Evolutionary conservation across 2,329 filamentous ascomycete species (phyloP).

Genomic region (Trichoderma endophyticum): DNA sequence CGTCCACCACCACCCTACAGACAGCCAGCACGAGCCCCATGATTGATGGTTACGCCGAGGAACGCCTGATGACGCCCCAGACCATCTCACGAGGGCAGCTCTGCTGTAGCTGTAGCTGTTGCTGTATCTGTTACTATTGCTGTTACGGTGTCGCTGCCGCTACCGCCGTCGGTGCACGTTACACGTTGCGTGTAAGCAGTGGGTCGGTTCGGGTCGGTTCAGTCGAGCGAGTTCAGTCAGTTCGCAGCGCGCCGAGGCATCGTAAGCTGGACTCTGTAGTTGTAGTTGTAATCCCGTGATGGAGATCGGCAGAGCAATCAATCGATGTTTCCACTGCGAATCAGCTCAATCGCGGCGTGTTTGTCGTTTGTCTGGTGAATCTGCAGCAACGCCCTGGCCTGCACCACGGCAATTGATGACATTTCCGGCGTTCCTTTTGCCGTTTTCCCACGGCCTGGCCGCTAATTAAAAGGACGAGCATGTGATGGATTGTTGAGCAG

Average conservation of each 20-base stretch:
- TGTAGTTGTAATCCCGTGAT: neutral
- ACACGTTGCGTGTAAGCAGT: neutral
- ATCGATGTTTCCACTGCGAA: neutral
- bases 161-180: neutral
- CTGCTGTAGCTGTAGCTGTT: neutral
- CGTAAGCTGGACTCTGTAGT: neutral
- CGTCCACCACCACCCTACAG: conserved; percentile 59
- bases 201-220: neutral
- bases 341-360: neutral
- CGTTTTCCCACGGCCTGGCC: conserved; percentile 10
- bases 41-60: conserved; percentile 39
- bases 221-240: neutral
- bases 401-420: conserved; percentile 5
- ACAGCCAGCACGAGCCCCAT: conserved; percentile 48
- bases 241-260: conserved; percentile 6
- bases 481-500: conserved; percentile 19
- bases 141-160: neutral
- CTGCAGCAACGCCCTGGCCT: neutral
- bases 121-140: neutral
- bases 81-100: conserved; percentile 25
- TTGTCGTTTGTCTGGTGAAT: neutral
- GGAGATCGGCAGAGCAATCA: neutral
- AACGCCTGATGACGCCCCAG: conserved; percentile 30
- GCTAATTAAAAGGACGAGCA: conserved; percentile 17
- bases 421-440: conserved; percentile 6